A percentile compares a stretch with the other conserved stretches of the same genome.
Conservation (phyloP, 108 stramenopile species). For the Parietichytrium sp. region DNA sequence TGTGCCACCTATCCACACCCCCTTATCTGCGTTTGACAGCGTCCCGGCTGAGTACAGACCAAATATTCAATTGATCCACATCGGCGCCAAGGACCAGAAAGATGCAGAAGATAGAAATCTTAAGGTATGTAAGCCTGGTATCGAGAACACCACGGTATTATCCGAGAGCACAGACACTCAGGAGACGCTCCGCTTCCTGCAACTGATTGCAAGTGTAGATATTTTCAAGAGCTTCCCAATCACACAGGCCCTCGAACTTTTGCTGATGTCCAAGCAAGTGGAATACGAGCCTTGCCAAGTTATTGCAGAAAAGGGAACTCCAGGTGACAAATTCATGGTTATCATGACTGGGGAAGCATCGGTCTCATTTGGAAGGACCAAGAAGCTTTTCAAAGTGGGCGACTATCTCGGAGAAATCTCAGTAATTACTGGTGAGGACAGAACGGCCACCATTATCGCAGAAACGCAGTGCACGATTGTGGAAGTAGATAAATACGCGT, state of each 20-base stretch:
- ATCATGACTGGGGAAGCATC: conserved; percentile 37
- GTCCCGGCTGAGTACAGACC: conserved; percentile 39
- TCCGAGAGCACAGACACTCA: conserved; percentile 32
- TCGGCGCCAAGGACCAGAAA: conserved; percentile 36
- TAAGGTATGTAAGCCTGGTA: conserved; percentile 44
- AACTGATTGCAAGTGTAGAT: conserved; percentile 49
- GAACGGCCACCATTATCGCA: conserved; percentile 41
- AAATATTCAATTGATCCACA: conserved; percentile 48
- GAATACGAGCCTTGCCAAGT: conserved; percentile 44
- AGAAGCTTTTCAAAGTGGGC: conserved; percentile 40
- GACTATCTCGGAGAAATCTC: conserved; percentile 46
- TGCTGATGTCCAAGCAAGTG: conserved; percentile 41
- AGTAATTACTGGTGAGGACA: conserved; percentile 39
- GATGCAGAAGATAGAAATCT: conserved; percentile 43
- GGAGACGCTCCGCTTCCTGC: conserved; percentile 45
- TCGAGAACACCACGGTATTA: conserved; percentile 50
- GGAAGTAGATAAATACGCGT: conserved; percentile 37
- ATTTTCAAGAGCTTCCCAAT: conserved; percentile 44
- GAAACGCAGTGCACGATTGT: conserved; percentile 9
- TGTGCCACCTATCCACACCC: conserved; percentile 51
- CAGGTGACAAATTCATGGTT: conserved; percentile 42
- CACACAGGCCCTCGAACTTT: conserved; percentile 50
- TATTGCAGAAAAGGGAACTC: conserved; percentile 40
- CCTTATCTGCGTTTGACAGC: conserved; percentile 38
- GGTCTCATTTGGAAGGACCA: neutral